These are phyloP conservation scores for Candida broadrunensis DNA, from an alignment of 805 yeast species.

Conservation along the genomic window DNA sequence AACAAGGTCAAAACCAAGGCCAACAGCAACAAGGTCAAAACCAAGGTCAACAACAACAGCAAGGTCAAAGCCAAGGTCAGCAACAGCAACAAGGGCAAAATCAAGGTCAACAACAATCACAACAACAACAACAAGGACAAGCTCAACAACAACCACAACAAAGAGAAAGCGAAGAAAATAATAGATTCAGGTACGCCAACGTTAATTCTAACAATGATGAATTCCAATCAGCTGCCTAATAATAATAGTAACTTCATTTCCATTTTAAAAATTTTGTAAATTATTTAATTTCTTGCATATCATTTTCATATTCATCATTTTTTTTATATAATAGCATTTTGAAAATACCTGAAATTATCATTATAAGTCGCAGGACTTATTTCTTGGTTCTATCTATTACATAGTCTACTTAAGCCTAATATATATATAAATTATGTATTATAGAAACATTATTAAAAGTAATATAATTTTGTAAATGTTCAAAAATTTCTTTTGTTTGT, in stretches of 20 bases:
- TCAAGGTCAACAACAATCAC: slow-evolving; percentile 23
- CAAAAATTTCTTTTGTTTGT: too few relatives aligned
- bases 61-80: slow-evolving; percentile 35
- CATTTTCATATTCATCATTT: background rate
- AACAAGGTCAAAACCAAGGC: slow-evolving; percentile 28
- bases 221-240: slow-evolving; percentile 32
- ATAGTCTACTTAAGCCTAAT: background rate
- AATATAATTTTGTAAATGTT: background rate
- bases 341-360: background rate
- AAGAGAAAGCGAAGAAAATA: slow-evolving; percentile 33
- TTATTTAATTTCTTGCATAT: slow-evolving; percentile 1
- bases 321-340: background rate
- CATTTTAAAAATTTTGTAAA: background rate
- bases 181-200: slow-evolving; percentile 43
- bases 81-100: slow-evolving; percentile 31
- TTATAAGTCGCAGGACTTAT: too few relatives aligned
- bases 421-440: too few relatives aligned
- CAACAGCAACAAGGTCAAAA: slow-evolving; percentile 12
- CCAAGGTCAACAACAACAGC: slow-evolving; percentile 19
- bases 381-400: background rate
- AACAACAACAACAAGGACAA: slow-evolving; percentile 28
- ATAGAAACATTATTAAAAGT: too few relatives aligned
- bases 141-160: slow-evolving; percentile 6
- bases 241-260: background rate
- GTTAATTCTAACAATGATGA: slow-evolving; percentile 43